Percentiles rank a stretch among this genome's conserved stretches.
Evolutionary conservation across 257 asterid genomes (phyloP).

Genomic region (Coffea eugenioides): DNA sequence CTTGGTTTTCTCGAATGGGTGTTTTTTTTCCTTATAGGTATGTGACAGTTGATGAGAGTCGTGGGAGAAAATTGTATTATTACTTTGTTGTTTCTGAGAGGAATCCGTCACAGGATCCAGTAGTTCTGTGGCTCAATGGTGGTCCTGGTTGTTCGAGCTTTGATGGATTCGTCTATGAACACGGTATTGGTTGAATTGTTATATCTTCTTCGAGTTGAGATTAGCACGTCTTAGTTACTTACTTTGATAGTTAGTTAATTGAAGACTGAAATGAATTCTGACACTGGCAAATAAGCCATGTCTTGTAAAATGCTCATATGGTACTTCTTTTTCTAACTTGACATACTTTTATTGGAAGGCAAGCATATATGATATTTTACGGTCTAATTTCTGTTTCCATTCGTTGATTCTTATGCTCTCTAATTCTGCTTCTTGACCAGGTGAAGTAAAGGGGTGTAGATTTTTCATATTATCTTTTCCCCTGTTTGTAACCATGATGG

Average conservation of each 20-base stretch:
- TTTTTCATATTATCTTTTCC: neutral
- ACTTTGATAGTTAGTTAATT: neutral
- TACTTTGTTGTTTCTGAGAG: conserved; percentile 88
- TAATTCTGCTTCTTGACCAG: neutral
- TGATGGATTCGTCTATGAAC: conserved; percentile 94
- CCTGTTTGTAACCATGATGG: neutral
- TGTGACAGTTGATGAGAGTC: conserved; percentile 60
- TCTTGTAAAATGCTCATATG: neutral
- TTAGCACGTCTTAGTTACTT: neutral
- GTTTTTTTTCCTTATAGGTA: conserved; percentile 37
- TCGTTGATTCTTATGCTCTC: neutral
- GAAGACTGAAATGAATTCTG: neutral
- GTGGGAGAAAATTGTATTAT: conserved; percentile 72
- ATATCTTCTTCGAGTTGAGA: too few species aligned
- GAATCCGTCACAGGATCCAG: conserved; percentile 67
- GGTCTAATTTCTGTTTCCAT: neutral
- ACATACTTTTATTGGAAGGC: neutral
- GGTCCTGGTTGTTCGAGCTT: conserved; percentile 99
- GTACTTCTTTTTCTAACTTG: neutral
- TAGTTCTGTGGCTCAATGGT: conserved; percentile 97
- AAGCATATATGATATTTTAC: neutral
- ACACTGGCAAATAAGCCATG: neutral
- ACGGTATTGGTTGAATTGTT: conserved; percentile 42
- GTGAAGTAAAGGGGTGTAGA: neutral
- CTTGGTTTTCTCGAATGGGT: conserved; percentile 2